These are phyloP conservation scores for Phylloporus scabripes DNA, from an alignment of 768 basidiomycete species.

Conservation along the genomic window DNA sequence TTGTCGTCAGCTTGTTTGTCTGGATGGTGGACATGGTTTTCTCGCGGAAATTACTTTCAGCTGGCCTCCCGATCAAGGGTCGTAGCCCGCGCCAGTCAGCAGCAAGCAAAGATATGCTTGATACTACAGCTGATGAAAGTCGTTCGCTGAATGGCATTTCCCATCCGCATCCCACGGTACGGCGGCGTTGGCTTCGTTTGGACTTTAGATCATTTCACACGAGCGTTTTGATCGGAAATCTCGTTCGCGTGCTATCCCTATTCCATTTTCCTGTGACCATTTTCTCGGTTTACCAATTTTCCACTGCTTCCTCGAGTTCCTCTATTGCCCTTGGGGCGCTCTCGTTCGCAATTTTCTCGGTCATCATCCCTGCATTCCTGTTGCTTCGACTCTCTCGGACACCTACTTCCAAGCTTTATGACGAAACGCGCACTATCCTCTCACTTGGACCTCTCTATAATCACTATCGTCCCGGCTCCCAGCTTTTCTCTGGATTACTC, in stretches of 20 bases:
- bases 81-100: constrained; percentile 40
- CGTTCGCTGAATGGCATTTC: constrained; percentile 25
- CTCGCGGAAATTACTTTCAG: constrained; percentile 21
- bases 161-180: constrained; percentile 22
- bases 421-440: constrained; percentile 88
- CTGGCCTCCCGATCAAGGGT: constrained; percentile 18
- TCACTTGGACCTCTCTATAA: constrained; percentile 91
- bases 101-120: constrained; percentile 49
- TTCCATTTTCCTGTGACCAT: constrained; percentile 95
- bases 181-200: constrained; percentile 37
- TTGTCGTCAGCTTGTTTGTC: constrained; percentile 60
- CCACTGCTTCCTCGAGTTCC: constrained; percentile 42
- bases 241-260: constrained; percentile 82
- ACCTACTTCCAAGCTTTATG: constrained; percentile 86
- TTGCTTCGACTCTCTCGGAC: constrained; percentile 75
- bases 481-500: constrained; percentile 78
- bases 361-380: constrained; percentile 69
- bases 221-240: constrained; percentile 80
- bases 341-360: constrained; percentile 73
- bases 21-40: constrained; percentile 65
- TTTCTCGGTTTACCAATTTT: constrained; percentile 70
- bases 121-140: constrained; percentile 29
- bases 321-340: constrained; percentile 77
- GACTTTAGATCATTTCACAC: constrained; percentile 76
- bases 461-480: constrained; percentile 86